A percentile compares a stretch with the other conserved stretches of the same genome.
These are phyloP conservation scores for Apiotrichum gracile DNA, from an alignment of 1,284 basidiomycete species.

Conservation along the genomic window DNA sequence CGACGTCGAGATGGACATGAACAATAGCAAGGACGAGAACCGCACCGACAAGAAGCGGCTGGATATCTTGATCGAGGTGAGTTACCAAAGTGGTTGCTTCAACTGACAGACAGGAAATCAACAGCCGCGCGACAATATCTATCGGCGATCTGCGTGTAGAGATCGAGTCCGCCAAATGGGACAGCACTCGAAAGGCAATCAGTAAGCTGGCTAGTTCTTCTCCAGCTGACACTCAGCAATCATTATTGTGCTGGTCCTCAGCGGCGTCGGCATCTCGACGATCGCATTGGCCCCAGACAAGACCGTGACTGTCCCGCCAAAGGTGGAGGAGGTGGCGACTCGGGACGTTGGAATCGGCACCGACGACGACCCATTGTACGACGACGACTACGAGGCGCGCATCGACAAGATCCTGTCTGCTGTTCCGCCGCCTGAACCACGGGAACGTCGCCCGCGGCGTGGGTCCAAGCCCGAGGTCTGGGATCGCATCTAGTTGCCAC, in stretches of 20 bases:
- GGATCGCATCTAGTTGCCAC: constrained; percentile 16
- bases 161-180: constrained; percentile 86
- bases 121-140: constrained; percentile 78
- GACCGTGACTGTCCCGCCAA: constrained; percentile 4
- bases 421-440: constrained; percentile 5
- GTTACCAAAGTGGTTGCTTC: constrained; percentile 16
- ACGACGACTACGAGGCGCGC: constrained; percentile 23
- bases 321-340: constrained; percentile 14
- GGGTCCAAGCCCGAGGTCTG: constrained; percentile 5
- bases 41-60: constrained; percentile 78
- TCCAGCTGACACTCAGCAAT: constrained; percentile 24
- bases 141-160: constrained; percentile 78
- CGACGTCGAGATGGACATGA: constrained; percentile 85
- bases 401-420: constrained; percentile 16
- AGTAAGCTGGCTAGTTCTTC: constrained; percentile 52
- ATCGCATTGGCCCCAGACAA: constrained; percentile 7
- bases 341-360: constrained; percentile 35
- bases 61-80: constrained; percentile 83
- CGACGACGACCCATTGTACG: constrained; percentile 30
- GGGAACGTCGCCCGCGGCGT: constrained; percentile 6
- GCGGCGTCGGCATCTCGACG: constrained; percentile 13
- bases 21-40: constrained; percentile 89
- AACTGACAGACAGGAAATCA: constrained; percentile 58
- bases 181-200: constrained; percentile 79
- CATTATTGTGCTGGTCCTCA: constrained; percentile 25